Percentiles rank a stretch among this genome's conserved stretches.
phyloP scores from a whole-genome alignment of 805 yeast genomes.

The Metschnikowia kofuensis region DNA sequence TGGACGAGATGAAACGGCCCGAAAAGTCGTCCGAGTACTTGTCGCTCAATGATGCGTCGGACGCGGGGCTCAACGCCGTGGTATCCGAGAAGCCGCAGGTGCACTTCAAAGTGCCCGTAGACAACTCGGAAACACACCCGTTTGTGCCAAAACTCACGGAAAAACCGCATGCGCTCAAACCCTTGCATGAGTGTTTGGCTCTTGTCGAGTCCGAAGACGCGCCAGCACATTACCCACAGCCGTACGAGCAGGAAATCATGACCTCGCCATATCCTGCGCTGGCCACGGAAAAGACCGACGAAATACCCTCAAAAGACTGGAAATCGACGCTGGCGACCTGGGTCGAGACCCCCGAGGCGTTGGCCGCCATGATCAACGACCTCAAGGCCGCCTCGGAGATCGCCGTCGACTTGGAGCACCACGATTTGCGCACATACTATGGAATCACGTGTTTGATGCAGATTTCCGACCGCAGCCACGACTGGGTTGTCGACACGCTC shows the following conservation, averaged over 20 bases:
- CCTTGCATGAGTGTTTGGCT: constrained; percentile 50
- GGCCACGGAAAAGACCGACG: constrained; percentile 40
- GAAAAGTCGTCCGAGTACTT: constrained; percentile 19
- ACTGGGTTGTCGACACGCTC: constrained; percentile 85
- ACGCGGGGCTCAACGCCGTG: neutral
- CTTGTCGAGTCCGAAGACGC: constrained; percentile 2
- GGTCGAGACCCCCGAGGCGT: constrained; percentile 59
- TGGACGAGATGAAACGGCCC: constrained; percentile 43
- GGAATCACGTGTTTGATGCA: constrained; percentile 95
- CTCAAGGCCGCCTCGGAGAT: constrained; percentile 56
- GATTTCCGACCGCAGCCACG: constrained; percentile 74
- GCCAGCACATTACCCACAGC: constrained; percentile 54
- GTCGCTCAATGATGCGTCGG: constrained; percentile 8
- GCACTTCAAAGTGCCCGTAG: constrained; percentile 53
- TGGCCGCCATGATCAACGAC: constrained; percentile 53
- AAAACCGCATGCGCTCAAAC: constrained; percentile 68
- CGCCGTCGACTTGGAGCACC: constrained; percentile 96
- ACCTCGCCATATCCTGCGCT: constrained; percentile 64
- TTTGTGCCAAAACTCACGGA: constrained; percentile 68
- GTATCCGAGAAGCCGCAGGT: constrained; percentile 61
- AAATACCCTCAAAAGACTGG: constrained; percentile 64
- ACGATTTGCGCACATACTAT: constrained; percentile 83
- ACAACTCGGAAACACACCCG: constrained; percentile 67
- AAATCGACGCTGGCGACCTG: constrained; percentile 59
- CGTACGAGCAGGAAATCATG: constrained; percentile 74